Conservation (phyloP, 495 filamentous ascomycete species). For the Lepraria neglecta region DNA sequence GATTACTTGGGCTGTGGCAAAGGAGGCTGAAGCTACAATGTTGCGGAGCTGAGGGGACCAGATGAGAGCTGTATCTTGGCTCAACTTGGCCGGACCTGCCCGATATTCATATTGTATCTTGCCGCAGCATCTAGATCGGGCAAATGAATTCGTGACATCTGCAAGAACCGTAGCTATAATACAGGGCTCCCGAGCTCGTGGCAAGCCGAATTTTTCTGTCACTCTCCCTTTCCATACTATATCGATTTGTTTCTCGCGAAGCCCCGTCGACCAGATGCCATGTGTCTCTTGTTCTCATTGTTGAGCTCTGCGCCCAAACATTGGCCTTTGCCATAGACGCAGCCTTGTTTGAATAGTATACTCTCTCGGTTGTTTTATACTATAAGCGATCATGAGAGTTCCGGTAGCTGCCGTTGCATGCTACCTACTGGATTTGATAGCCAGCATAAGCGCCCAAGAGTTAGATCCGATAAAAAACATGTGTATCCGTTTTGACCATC, state of each 20-base stretch:
- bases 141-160: background rate
- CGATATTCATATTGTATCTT: background rate
- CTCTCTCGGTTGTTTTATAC: background rate
- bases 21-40: background rate
- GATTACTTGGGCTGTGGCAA: background rate
- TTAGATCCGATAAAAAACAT: constrained; percentile 34
- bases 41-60: background rate
- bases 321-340: background rate
- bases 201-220: background rate
- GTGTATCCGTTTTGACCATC: constrained; percentile 34
- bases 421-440: background rate
- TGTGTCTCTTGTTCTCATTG: background rate
- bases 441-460: constrained; percentile 9
- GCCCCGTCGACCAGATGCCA: background rate
- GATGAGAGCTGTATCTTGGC: background rate
- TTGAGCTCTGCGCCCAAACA: background rate
- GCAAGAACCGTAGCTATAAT: background rate
- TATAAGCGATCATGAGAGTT: background rate
- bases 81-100: constrained; percentile 4
- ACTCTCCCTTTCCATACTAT: background rate
- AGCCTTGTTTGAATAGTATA: background rate
- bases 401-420: background rate
- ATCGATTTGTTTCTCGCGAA: background rate
- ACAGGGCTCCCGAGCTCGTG: background rate
- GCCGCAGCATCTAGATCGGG: background rate